Percentiles rank a stretch among this genome's conserved stretches.
Evolutionary conservation across 306 rosid species (phyloP).

Genomic region (Prunus fruticosa): DNA sequence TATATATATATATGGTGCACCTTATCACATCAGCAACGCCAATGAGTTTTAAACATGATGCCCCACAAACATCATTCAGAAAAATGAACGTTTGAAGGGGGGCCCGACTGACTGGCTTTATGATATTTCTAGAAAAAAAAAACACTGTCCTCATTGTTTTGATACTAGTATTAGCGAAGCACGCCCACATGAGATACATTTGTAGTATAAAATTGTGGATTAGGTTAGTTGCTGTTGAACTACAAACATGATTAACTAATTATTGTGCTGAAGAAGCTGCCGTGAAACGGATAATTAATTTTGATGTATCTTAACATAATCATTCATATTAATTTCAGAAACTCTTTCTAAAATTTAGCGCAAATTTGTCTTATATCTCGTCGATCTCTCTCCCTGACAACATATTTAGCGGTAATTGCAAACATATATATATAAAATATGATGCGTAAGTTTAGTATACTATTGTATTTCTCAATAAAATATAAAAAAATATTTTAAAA

Average conservation of each 20-base stretch:
- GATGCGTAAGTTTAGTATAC: too few relatives aligned
- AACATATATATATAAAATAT: too few relatives aligned
- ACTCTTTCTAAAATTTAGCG: too few relatives aligned
- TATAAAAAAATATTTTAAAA: too few relatives aligned
- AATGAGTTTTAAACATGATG: background rate
- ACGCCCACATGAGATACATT: background rate
- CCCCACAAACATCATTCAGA: background rate
- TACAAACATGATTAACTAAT: too few relatives aligned
- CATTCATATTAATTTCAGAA: too few relatives aligned
- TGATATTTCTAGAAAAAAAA: background rate
- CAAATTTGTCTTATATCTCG: too few relatives aligned
- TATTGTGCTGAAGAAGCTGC: background rate
- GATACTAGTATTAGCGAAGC: background rate
- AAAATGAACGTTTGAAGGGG: background rate
- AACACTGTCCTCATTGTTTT: background rate
- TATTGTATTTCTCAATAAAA: rapidly evolving
- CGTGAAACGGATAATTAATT: background rate
- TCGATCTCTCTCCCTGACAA: too few relatives aligned
- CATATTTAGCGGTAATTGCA: too few relatives aligned
- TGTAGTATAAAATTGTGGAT: background rate
- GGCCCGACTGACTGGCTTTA: background rate
- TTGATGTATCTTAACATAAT: too few relatives aligned
- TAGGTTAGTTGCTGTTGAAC: background rate
- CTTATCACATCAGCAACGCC: conserved; percentile 12
- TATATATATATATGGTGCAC: background rate